Evolutionary conservation across 1,284 basidiomycete species (phyloP).

Genomic region (Pascua sp.): DNA sequence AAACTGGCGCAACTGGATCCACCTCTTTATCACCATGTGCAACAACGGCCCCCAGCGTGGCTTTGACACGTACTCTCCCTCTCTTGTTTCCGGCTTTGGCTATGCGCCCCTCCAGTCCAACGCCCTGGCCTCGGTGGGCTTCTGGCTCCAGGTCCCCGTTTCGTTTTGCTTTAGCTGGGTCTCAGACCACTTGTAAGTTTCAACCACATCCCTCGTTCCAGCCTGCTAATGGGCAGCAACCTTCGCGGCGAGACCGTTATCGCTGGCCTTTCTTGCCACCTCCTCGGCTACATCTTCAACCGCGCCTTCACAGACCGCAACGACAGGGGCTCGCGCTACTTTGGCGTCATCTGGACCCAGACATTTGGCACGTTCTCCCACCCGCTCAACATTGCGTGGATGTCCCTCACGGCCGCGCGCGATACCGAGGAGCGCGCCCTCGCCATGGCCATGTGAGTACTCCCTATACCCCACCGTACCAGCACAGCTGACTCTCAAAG

Average conservation of each 20-base stretch:
- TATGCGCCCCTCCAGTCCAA: conserved; percentile 28
- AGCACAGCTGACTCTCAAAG: too few relatives aligned
- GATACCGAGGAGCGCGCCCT: conserved; percentile 27
- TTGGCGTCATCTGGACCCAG: conserved; percentile 30
- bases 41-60: conserved; percentile 34
- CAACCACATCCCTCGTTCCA: conserved; percentile 5
- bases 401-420: conserved; percentile 23
- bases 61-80: conserved; percentile 35
- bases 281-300: conserved; percentile 31
- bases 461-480: too few relatives aligned
- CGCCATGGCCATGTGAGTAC: conserved; percentile 24
- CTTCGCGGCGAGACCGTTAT: conserved; percentile 28
- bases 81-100: conserved; percentile 34
- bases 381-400: conserved; percentile 33
- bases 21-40: conserved; percentile 33
- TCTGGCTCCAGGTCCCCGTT: conserved; percentile 35
- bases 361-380: conserved; percentile 33
- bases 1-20: conserved; percentile 30
- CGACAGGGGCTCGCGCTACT: conserved; percentile 23
- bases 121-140: conserved; percentile 32
- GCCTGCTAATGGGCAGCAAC: conserved; percentile 15
- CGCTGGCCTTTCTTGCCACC: conserved; percentile 21
- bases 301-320: conserved; percentile 23
- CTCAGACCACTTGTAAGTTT: conserved; percentile 22
- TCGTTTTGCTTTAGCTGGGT: conserved; percentile 27